Conservation (phyloP, 2,329 filamentous ascomycete genomes). For the Penicillium hesseltinei region DNA sequence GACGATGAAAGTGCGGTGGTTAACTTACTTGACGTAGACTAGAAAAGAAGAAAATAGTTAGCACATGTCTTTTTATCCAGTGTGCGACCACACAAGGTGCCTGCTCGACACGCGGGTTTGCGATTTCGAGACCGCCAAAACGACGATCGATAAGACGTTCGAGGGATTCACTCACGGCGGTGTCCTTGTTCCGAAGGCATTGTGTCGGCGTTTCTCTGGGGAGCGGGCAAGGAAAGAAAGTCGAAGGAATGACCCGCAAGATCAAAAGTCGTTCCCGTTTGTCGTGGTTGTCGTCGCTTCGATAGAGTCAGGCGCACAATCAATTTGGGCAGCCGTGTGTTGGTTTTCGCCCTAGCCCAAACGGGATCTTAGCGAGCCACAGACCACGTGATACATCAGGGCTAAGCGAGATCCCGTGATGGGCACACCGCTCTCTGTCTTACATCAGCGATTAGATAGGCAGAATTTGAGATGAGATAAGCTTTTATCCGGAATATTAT, state of each 20-base stretch:
- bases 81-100: slow-evolving; percentile 8
- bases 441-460: slow-evolving; percentile 28
- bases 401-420: slow-evolving; percentile 33
- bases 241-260: slow-evolving; percentile 43
- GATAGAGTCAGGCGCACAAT: slow-evolving; percentile 39
- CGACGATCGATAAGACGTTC: slow-evolving; percentile 17
- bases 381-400: slow-evolving; percentile 17
- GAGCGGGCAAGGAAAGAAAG: slow-evolving; percentile 43
- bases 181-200: slow-evolving; percentile 88
- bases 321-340: slow-evolving; percentile 37
- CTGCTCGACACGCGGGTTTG: slow-evolving; percentile 7
- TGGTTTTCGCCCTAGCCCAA: slow-evolving; percentile 30
- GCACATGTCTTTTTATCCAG: slow-evolving; percentile 18
- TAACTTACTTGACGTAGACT: slow-evolving; percentile 90
- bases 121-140: slow-evolving; percentile 11
- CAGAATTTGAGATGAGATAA: slow-evolving; percentile 10
- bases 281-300: slow-evolving; percentile 45
- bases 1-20: slow-evolving; percentile 24
- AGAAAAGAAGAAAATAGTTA: slow-evolving; percentile 33
- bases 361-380: slow-evolving; percentile 37
- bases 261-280: slow-evolving; percentile 28
- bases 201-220: slow-evolving; percentile 57
- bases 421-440: background rate
- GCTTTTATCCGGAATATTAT: background rate
- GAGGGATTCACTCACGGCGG: slow-evolving; percentile 67